Evolutionary conservation across 2,329 filamentous ascomycete genomes (phyloP).

Genomic region (Biscogniauxia sp.): DNA sequence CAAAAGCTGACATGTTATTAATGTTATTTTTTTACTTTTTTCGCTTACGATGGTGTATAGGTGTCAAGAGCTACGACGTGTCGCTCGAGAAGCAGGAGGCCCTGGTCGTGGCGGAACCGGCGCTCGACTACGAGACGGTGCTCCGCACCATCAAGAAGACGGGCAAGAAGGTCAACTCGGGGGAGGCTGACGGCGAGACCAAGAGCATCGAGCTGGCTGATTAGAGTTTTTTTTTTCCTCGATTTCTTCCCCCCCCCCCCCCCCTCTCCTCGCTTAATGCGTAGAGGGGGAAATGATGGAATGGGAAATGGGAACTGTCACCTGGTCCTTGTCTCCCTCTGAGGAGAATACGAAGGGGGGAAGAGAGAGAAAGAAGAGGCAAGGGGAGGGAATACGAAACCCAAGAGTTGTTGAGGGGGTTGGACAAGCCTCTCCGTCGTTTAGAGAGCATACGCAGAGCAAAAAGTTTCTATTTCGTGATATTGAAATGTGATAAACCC

Average conservation of each 20-base stretch:
- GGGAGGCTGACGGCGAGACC: slow-evolving; percentile 64
- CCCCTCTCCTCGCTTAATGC: not conserved
- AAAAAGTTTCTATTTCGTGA: too few species aligned
- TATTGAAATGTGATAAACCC: too few species aligned
- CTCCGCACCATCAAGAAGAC: slow-evolving; percentile 91
- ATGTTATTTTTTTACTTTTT: not conserved
- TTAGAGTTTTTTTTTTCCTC: slow-evolving; percentile 6
- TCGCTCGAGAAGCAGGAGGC: slow-evolving; percentile 84
- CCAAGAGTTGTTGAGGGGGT: too few species aligned
- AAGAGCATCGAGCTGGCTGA: slow-evolving; percentile 49
- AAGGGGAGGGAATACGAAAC: too few species aligned
- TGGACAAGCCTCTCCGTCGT: too few species aligned
- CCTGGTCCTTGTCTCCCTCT: too few species aligned
- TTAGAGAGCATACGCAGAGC: too few species aligned
- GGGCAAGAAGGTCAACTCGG: slow-evolving; percentile 84
- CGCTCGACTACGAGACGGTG: slow-evolving; percentile 74
- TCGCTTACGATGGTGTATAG: slow-evolving; percentile 41
- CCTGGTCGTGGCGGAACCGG: slow-evolving; percentile 67
- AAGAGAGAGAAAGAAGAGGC: too few species aligned
- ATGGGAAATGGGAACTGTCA: too few species aligned
- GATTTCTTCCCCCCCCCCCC: too few species aligned
- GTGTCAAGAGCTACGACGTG: slow-evolving; percentile 82
- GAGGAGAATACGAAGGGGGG: too few species aligned
- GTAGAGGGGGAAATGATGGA: not conserved
- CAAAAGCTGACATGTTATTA: too few species aligned